Percentiles rank a stretch among this genome's conserved stretches.
Conservation (phyloP, 495 filamentous ascomycete genomes). For the Xylaria acuta region DNA sequence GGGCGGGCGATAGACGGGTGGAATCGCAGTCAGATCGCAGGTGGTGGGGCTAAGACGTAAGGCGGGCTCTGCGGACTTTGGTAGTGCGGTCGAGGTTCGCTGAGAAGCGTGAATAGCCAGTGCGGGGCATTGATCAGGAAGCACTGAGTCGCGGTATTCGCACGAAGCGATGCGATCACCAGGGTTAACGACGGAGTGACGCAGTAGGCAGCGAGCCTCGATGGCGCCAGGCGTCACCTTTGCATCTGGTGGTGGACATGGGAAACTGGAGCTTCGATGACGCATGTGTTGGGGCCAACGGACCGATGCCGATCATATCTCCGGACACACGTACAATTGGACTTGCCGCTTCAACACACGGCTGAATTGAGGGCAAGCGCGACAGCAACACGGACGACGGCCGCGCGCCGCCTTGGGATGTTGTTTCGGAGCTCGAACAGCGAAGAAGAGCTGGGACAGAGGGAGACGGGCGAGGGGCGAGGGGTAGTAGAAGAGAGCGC, state of each 20-base stretch:
- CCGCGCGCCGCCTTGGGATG: not conserved
- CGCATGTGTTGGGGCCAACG: constrained; percentile 38
- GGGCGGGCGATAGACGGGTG: constrained; percentile 24
- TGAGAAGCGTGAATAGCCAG: constrained; percentile 1
- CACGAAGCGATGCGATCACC: constrained; percentile 4
- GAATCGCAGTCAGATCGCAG: constrained; percentile 27
- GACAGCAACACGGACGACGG: not conserved
- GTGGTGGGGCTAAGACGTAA: constrained; percentile 36
- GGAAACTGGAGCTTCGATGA: constrained; percentile 34
- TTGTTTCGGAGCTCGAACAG: constrained; percentile 33
- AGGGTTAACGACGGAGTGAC: not conserved
- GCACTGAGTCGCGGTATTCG: constrained; percentile 7
- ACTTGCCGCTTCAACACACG: constrained; percentile 7
- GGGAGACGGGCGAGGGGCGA: not conserved
- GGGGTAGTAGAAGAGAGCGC: constrained; percentile 25
- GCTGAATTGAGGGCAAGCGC: constrained; percentile 21
- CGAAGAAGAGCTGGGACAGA: constrained; percentile 29
- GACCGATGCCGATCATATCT: constrained; percentile 34
- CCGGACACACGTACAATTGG: constrained; percentile 27
- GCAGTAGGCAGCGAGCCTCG: not conserved
- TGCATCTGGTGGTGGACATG: constrained; percentile 14
- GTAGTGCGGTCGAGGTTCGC: constrained; percentile 12
- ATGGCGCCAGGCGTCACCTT: not conserved
- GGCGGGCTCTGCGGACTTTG: constrained; percentile 6
- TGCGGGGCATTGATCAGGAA: constrained; percentile 35